Percentiles rank a stretch among this genome's conserved stretches.
phyloP scores from a whole-genome alignment of 2,329 filamentous ascomycete genomes.

The Fusarium illudens region DNA sequence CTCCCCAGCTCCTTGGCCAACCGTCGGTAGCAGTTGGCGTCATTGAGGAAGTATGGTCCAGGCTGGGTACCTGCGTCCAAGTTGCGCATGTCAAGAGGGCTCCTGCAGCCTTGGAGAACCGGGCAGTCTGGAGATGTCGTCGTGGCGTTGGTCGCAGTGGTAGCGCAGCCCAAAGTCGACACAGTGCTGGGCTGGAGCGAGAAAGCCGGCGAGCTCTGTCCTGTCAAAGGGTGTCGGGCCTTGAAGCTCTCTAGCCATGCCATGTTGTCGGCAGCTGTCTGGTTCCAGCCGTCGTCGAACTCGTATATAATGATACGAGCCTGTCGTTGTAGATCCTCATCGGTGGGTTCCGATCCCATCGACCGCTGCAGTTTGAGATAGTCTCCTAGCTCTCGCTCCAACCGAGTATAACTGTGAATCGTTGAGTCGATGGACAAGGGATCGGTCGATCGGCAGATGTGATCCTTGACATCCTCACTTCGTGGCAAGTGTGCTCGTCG shows the following conservation, averaged over 20 bases:
- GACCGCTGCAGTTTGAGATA: conserved; percentile 58
- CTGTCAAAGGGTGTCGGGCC: conserved; percentile 50
- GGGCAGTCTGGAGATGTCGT: conserved; percentile 23
- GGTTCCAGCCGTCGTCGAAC: conserved; percentile 70
- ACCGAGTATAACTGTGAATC: conserved; percentile 64
- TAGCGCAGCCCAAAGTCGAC: conserved; percentile 22
- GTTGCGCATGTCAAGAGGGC: conserved; percentile 1
- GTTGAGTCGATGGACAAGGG: conserved; percentile 66
- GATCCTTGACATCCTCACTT: conserved; percentile 62
- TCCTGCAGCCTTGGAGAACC: conserved; percentile 9
- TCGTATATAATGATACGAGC: conserved; percentile 70
- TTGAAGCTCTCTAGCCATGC: conserved; percentile 64
- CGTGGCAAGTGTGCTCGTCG: conserved; percentile 65
- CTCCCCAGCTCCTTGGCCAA: conserved; percentile 62
- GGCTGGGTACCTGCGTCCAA: conserved; percentile 15
- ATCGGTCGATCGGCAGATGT: conserved; percentile 60
- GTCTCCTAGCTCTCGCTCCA: conserved; percentile 65
- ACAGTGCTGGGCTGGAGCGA: conserved; percentile 33
- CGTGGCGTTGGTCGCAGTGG: conserved; percentile 28
- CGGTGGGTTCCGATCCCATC: conserved; percentile 58
- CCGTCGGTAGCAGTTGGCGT: conserved; percentile 68
- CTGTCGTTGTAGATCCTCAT: conserved; percentile 64
- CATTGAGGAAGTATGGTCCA: conserved; percentile 61
- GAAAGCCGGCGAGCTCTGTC: conserved; percentile 37
- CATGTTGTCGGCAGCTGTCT: conserved; percentile 66